Conservation (phyloP, 306 rosid species). For the Spatholobus suberectus region DNA sequence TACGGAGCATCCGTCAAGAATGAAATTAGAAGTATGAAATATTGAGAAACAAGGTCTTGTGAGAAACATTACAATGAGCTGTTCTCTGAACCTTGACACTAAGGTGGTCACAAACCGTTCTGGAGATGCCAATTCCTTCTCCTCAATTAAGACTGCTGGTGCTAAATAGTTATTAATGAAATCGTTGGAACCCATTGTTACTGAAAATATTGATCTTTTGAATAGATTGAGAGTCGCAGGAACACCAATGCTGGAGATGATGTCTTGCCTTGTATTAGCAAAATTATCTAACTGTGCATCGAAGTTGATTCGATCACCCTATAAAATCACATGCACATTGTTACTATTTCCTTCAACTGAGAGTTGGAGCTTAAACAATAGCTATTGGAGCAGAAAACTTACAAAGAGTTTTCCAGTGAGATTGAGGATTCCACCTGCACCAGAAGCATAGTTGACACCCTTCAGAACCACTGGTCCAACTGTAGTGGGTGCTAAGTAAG, state of each 20-base stretch:
- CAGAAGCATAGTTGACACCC: constrained; percentile 82
- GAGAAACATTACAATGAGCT: constrained; percentile 54
- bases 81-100: constrained; percentile 58
- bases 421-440: constrained; percentile 74
- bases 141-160: constrained; percentile 46
- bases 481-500: constrained; percentile 71
- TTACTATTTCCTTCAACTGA: neutral
- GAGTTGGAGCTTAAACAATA: neutral
- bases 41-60: neutral
- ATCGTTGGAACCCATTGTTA: constrained; percentile 73
- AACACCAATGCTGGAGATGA: constrained; percentile 59
- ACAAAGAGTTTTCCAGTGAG: constrained; percentile 63
- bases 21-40: neutral
- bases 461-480: constrained; percentile 50
- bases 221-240: constrained; percentile 46
- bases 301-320: constrained; percentile 69
- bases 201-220: constrained; percentile 50
- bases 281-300: constrained; percentile 70
- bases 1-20: no score
- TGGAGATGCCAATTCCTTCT: constrained; percentile 48
- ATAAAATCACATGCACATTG: neutral
- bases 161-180: constrained; percentile 71
- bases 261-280: constrained; percentile 70
- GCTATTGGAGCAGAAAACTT: constrained; percentile 35
- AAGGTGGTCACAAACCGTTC: constrained; percentile 52